A percentile compares a stretch with the other conserved stretches of the same genome.
Evolutionary conservation across 306 rosid species (phyloP).

Genomic region (Morella rubra): DNA sequence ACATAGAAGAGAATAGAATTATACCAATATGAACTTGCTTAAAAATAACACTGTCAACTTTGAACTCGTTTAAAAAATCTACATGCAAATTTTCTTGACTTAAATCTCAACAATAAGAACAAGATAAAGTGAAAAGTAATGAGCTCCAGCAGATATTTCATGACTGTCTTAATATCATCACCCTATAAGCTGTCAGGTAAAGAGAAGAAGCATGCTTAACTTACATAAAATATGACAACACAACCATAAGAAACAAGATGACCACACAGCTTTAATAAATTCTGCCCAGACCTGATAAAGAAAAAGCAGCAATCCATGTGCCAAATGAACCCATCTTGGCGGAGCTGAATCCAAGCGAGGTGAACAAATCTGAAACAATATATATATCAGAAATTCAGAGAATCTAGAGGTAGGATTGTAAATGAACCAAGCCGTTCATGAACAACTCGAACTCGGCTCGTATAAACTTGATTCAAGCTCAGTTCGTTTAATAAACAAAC

Average conservation of each 20-base stretch:
- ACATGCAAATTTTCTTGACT: not conserved
- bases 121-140: not conserved
- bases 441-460: too few relatives aligned
- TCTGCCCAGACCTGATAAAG: slow-evolving; percentile 73
- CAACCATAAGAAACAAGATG: not conserved
- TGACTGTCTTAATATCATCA: not conserved
- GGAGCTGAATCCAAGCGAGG: slow-evolving; percentile 85
- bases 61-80: not conserved
- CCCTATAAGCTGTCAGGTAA: not conserved
- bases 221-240: not conserved
- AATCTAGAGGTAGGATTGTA: too few relatives aligned
- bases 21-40: not conserved
- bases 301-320: slow-evolving; percentile 91
- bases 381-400: not conserved
- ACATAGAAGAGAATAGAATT: not conserved
- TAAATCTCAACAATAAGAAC: not conserved
- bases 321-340: slow-evolving; percentile 93
- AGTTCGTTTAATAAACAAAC: too few relatives aligned
- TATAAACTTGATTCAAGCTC: too few relatives aligned
- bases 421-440: too few relatives aligned
- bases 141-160: not conserved
- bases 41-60: not conserved
- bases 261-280: slow-evolving; percentile 7
- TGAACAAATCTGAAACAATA: slow-evolving; percentile 68
- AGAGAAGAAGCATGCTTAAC: not conserved